Evolutionary conservation across 2,329 filamentous ascomycete genomes (phyloP), one percentile per base, ranked within the genome.

Genomic region (Aspergillus novofumigatus): DNA sequence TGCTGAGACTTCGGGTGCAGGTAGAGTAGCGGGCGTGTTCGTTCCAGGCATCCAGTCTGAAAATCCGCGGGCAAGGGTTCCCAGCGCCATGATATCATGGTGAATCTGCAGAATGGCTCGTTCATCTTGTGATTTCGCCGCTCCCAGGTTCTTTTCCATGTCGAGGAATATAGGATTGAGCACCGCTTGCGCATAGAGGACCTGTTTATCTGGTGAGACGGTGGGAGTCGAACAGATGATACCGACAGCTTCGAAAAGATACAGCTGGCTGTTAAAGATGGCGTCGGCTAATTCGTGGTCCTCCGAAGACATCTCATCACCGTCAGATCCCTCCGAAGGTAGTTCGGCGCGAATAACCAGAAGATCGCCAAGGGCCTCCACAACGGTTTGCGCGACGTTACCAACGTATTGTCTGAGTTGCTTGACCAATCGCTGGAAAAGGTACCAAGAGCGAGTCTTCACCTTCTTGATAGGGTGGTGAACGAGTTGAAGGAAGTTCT

Each of bases 281-380:
- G 92, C 89, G 75, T 97, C 91, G n/a, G 90, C 88, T 21, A 90
- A 92, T 65, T 96, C 91, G 47, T 90, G 90, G 69, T 96, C 91
- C 62, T 96, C 92, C 0, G 93, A 97, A 1, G 92, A 96, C 86
- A 96, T 94, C 71, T 97, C 93, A 67, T 96, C 91, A 54, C 94
- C 91, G 52, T 85, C 84, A 10, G 85, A 85, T 57, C 88, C 86
- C 51, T 89, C 88, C 51, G 87, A 86, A 1, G 92, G 86, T 3
- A 96, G 79, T 75, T 97, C 92, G 1, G 94, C 94, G 69, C 91
- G 92, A 75, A 99, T 96, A 17, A 88, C 85, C 49, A 99, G 82
- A 28, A 99, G 81, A 71, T 97, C 93, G 55, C 86, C 85, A 61
- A 99, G 88, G 41, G 93, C 93, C 69, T 92, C 87, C 55, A 99